phyloP scores from a whole-genome alignment of 495 filamentous ascomycete genomes.

The Rostrohypoxylon terebratum region DNA sequence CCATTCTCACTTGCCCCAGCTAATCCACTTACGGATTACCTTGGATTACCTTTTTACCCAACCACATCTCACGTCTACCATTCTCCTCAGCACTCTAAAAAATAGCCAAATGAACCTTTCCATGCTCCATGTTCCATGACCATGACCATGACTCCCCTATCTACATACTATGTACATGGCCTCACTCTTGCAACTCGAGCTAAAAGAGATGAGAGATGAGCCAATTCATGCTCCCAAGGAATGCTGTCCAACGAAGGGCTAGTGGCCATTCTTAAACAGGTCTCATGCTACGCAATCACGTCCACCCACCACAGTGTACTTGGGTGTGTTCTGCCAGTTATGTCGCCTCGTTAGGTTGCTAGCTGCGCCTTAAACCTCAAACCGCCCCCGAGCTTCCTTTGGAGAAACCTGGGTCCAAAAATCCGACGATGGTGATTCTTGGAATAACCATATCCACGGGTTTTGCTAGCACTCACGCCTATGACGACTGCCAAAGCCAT shows the following conservation, averaged over 20 bases:
- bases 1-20: conserved; percentile 46
- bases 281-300: conserved; percentile 34
- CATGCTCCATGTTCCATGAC: too few species aligned
- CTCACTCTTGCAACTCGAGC: not conserved
- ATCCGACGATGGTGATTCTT: conserved; percentile 6
- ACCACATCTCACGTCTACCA: conserved; percentile 33
- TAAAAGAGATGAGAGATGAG: not conserved
- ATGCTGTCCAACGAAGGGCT: conserved; percentile 28
- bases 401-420: conserved; percentile 30
- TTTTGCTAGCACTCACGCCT: conserved; percentile 4
- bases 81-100: conserved; percentile 27
- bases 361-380: conserved; percentile 37
- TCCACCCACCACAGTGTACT: conserved; percentile 11
- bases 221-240: conserved; percentile 33
- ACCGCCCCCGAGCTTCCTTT: conserved; percentile 38
- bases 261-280: conserved; percentile 37
- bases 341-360: conserved; percentile 30
- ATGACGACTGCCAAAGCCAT: conserved; percentile 14
- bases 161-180: not conserved
- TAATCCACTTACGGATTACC: conserved; percentile 39
- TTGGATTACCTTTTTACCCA: conserved; percentile 34
- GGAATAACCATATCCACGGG: conserved; percentile 29
- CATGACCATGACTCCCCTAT: conserved; percentile 24
- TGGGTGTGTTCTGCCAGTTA: conserved; percentile 17
- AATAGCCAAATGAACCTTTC: conserved; percentile 39